Conservation (phyloP, 176 grass and related monocot genomes). For the Rhynchospora pubera region DNA sequence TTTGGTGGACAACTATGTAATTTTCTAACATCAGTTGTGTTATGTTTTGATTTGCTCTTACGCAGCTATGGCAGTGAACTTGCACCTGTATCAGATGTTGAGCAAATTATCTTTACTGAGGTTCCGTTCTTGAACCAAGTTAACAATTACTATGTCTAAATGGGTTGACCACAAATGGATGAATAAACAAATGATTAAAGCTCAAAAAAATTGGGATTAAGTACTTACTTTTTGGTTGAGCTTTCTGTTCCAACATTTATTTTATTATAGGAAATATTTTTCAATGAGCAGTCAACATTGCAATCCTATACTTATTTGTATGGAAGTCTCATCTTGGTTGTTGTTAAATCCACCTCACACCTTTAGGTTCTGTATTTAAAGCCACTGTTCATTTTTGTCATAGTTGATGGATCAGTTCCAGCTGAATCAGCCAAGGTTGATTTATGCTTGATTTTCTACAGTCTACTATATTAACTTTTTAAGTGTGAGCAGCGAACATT, state of each 20-base stretch:
- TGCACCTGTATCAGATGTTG: slow-evolving; percentile 51
- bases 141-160: not conserved
- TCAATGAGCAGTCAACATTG: not conserved
- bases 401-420: slow-evolving; percentile 92
- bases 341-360: not conserved
- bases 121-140: slow-evolving; percentile 24
- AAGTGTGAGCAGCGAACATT: not conserved
- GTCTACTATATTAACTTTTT: not conserved
- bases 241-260: not conserved
- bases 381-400: slow-evolving; percentile 55
- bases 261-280: not conserved
- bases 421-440: slow-evolving; percentile 85
- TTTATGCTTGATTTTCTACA: not conserved
- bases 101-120: slow-evolving; percentile 46
- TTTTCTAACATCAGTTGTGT: not conserved
- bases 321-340: not conserved
- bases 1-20: not conserved
- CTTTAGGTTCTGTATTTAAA: slow-evolving; percentile 24
- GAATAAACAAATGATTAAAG: not conserved
- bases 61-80: slow-evolving; percentile 72
- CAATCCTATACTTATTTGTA: not conserved
- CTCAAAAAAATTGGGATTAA: not conserved
- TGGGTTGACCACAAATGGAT: not conserved
- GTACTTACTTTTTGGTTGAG: not conserved
- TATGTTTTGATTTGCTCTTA: slow-evolving; percentile 13